phyloP scores from a whole-genome alignment of 78 protist species.

The Chrysochromulina tobinii region DNA sequence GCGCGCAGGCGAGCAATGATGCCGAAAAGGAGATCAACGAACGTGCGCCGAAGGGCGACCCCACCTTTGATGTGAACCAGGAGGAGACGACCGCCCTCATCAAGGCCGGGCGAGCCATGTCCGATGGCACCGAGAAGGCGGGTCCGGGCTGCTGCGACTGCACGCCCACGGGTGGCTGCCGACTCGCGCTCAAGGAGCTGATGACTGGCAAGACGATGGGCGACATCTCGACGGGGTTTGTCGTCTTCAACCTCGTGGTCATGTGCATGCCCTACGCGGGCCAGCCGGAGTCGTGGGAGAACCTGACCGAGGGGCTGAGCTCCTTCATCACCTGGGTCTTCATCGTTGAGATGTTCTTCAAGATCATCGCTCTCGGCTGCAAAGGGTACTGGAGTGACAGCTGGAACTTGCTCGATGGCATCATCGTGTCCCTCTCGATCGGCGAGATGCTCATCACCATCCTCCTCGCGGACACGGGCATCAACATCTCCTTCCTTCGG shows the following conservation, averaged over 20 bases:
- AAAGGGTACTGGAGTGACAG: conserved; percentile 8
- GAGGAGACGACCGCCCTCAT: no score
- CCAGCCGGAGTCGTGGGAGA: not conserved
- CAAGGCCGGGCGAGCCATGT: no score
- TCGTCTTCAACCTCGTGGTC: not conserved
- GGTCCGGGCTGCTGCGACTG: no score
- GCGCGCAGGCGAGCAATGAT: no score
- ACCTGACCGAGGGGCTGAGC: not conserved
- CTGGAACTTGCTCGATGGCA: conserved; percentile 30
- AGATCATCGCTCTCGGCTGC: conserved; percentile 8
- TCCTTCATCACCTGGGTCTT: not conserved
- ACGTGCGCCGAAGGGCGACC: no score
- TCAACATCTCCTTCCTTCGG: conserved; percentile 7
- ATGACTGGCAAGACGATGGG: no score
- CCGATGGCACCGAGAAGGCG: no score
- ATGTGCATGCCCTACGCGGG: not conserved
- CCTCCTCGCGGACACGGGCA: not conserved
- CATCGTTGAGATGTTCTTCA: conserved; percentile 24
- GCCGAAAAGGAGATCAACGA: no score
- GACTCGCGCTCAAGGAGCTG: no score
- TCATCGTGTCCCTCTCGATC: conserved; percentile 10
- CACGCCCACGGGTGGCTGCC: no score
- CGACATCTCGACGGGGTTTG: not conserved
- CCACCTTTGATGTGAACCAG: no score
- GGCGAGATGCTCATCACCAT: not conserved